Percentiles rank a stretch among this genome's conserved stretches.
phyloP scores from a whole-genome alignment of 441 rosid species.

The Corymbia citriodora region DNA sequence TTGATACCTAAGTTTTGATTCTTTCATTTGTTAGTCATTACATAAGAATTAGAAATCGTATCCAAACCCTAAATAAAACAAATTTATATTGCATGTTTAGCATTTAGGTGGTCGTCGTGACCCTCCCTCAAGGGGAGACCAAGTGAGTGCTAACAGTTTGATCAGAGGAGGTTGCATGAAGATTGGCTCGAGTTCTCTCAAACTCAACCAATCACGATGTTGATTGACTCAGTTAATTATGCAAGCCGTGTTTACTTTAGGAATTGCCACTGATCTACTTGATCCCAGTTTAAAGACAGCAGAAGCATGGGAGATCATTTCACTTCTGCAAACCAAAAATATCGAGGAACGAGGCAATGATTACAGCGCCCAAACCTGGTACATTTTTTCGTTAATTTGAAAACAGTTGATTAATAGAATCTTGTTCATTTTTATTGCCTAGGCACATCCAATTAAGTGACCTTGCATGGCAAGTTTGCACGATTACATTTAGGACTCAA shows the following conservation, averaged over 20 bases:
- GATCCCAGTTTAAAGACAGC: too few relatives aligned
- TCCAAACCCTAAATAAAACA: too few relatives aligned
- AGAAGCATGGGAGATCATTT: background rate
- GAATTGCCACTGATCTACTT: background rate
- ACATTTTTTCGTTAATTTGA: background rate
- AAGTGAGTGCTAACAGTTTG: background rate
- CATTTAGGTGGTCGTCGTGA: background rate
- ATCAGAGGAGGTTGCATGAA: accelerated
- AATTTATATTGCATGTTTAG: too few relatives aligned
- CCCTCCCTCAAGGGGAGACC: background rate
- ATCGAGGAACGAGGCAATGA: background rate
- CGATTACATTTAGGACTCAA: background rate
- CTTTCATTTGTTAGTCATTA: too few relatives aligned
- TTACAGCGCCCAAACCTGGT: background rate
- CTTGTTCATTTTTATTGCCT: background rate
- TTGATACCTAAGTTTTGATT: too few relatives aligned
- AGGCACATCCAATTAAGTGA: background rate
- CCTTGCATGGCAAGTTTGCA: background rate
- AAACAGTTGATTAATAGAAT: background rate
- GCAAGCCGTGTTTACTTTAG: background rate
- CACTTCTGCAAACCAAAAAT: background rate
- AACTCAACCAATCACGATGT: accelerated
- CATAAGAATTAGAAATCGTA: too few relatives aligned
- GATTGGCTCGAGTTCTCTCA: background rate
- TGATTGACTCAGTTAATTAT: too few relatives aligned